Base-by-base conservation (phyloP, 2,329 filamentous ascomycete genomes). In the Aspergillus ustus region DNA sequence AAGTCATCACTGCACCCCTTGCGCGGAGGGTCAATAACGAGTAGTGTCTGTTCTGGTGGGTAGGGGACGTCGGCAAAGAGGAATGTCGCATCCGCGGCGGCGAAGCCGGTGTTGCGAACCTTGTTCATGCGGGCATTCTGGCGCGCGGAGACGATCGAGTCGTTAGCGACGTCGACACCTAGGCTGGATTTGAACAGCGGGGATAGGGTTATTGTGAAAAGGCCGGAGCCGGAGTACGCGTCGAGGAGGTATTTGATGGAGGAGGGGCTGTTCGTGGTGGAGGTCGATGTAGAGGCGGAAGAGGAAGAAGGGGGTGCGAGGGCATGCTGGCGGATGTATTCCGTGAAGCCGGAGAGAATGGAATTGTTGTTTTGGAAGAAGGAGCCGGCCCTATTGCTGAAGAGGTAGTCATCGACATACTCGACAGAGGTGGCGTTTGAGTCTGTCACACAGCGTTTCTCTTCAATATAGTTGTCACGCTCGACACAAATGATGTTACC, bases 291-390 rank as follows among this genome's bases (percentile, higher is more conserved):
- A 63, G 76, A 71, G 9, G 71, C 67, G 50, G 69, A 59, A 69
- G 69, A 70, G 9, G 71, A 68, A 48, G 69, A 58, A 69, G 69
- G 53, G 74, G 69, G 43, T 70, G 88, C 89, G 2, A 93, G 82
- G 71, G 94, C 91, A 76, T 90, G 86, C 43, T 90, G 84, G 65
- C 92, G 91, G 74, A 98, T 91, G 81, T 96, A 97, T 67, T 87
- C 84, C 15, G 93, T 96, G 78, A 98, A 96, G 17, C 82, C 80
- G 31, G 91, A 88, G 25, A 99, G 89, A 78, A 99, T 98, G 59
- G 93, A 96, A 83, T 98, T 98, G 85, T 99, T 99, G 84, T 99
- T 99, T 75, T 99, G 95, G 86, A 99, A 99, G 82, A 99, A 99
- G 56, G 92, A 88, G 62, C 93, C 93, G 11, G 95, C 95, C 2